Conservation (phyloP, 2,329 filamentous ascomycete species). For the Colletotrichum eleusines region DNA sequence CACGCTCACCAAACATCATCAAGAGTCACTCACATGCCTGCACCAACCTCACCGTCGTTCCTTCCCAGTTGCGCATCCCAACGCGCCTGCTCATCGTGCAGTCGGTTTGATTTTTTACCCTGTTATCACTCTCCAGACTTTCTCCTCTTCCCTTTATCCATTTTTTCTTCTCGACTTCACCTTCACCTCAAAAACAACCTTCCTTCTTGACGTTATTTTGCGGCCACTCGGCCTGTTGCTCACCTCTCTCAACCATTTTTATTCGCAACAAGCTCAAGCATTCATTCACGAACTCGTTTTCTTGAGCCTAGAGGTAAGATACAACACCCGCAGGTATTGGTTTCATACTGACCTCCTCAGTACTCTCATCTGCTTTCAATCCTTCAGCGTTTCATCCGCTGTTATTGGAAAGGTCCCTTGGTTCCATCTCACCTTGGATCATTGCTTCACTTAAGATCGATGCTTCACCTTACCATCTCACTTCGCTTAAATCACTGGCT, state of each 20-base stretch:
- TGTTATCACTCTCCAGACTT: background rate
- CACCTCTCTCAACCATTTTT: too few relatives aligned
- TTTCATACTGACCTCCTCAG: background rate
- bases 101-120: background rate
- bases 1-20: slow-evolving; percentile 7
- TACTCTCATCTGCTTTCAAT: background rate
- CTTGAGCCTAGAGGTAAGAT: background rate
- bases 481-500: too few relatives aligned
- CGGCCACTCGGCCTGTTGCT: background rate
- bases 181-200: too few relatives aligned
- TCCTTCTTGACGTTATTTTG: background rate
- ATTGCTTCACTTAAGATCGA: background rate
- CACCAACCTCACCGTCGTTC: slow-evolving; percentile 1
- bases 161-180: too few relatives aligned
- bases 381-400: background rate
- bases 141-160: too few relatives aligned
- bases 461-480: background rate
- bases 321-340: fast-evolving
- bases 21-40: slow-evolving; percentile 12
- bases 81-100: background rate
- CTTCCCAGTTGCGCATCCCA: slow-evolving; percentile 9
- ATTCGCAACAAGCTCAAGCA: background rate
- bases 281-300: background rate
- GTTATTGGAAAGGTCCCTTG: background rate
- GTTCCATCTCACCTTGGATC: background rate